Evolutionary conservation across 441 rosid genomes (phyloP), one percentile per base, ranked within the genome.

Genomic region (Omphalea diandra): DNA sequence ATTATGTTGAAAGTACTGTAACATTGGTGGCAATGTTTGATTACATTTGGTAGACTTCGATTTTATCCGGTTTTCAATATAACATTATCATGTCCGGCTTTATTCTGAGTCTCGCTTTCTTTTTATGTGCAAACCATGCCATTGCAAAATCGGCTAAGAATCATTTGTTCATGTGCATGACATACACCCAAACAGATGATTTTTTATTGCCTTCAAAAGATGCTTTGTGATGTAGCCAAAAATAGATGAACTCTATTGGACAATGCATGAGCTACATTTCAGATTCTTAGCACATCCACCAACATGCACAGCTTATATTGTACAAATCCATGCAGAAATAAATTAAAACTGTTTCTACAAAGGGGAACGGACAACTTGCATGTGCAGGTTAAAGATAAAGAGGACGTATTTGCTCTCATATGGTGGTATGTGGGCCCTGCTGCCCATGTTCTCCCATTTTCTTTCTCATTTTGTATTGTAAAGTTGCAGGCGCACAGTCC

Each of bases 401-500:
- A 33, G 14, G 40, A 26, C 49, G 36, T 18, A 35, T 5, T 22
- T 63, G 36, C 46, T 63, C 47, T 78, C 57, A 50, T 46, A 47
- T 54, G 69, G 68, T 43, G 47, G 55, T 29, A 26, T 41, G 65
- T 32, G 50, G 73, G 32, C 62, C 76, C 50, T 31, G 61, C 68
- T 58, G 74, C 61, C 71, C 70, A 49, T 68, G 69, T 70, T 74
- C 83, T 75, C 85, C 82, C 76, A 88, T 71, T 83, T 85, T 94
- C 77, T 77, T 77, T 49, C 72, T 82, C 97, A 92, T 92, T 88
- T 92, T 92, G 85, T 83, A 89, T 73, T 90, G 97, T 73, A 92
- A 80, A 40, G 96, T 92, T 33, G 87, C 94, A 2, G 93, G 96
- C 32, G 98, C 97, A 77, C 97, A 92, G 77, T 94, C 98, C 63